phyloP scores from a whole-genome alignment of 192 early-diverging fungal species.

The Linnemannia zychae region DNA sequence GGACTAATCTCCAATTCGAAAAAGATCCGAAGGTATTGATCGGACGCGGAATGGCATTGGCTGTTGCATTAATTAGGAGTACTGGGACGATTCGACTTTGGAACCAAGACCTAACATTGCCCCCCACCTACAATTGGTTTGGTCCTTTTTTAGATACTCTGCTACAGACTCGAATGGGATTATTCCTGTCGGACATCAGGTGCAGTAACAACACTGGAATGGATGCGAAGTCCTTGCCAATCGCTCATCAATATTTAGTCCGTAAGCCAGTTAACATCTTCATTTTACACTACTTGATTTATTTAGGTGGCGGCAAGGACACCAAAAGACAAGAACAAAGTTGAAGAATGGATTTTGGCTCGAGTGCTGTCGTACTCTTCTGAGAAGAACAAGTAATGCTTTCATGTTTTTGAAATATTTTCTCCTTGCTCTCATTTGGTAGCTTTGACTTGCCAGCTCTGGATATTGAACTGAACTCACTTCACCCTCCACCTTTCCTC shows the following conservation, averaged over 20 bases:
- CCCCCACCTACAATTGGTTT: neutral
- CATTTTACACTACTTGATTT: neutral
- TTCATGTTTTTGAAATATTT: neutral
- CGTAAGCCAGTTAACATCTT: neutral
- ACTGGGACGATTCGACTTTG: neutral
- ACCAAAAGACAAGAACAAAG: conserved; percentile 64
- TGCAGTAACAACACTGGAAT: neutral
- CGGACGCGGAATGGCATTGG: neutral
- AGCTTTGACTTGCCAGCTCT: neutral
- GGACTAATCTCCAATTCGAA: conserved; percentile 52
- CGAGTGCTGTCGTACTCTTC: conserved; percentile 59
- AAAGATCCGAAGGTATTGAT: conserved; percentile 40
- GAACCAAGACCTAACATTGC: neutral
- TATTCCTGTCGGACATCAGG: conserved; percentile 52
- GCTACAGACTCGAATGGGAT: conserved; percentile 41
- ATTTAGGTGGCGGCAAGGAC: conserved; percentile 65
- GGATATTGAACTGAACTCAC: neutral
- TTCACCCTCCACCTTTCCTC: neutral
- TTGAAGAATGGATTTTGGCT: conserved; percentile 70
- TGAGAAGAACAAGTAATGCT: conserved; percentile 64
- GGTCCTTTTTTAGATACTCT: conserved; percentile 26
- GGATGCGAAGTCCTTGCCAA: neutral
- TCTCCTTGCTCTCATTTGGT: neutral
- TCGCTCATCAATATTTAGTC: neutral
- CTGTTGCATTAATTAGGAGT: neutral